Percentiles rank a stretch among this genome's conserved stretches.
Conservation (phyloP, 1,284 basidiomycete genomes). For the Cutaneotrichosporon sp. region DNA sequence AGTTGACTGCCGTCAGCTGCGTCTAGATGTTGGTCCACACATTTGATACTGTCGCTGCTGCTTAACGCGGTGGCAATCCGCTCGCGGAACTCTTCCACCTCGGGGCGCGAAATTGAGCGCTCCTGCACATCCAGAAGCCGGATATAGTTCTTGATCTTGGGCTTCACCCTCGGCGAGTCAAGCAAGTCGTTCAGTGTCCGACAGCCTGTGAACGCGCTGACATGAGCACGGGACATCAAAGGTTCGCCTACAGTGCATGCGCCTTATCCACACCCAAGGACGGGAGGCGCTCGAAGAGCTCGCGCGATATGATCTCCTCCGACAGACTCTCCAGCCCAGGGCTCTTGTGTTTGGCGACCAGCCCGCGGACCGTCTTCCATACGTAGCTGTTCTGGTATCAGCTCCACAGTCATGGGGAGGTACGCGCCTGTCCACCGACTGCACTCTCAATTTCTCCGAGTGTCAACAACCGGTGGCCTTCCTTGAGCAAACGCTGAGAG, state of each 20-base stretch:
- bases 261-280: not conserved
- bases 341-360: not conserved
- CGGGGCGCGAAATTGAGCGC: not conserved
- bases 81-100: slow-evolving; percentile 2
- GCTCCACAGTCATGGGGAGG: not conserved
- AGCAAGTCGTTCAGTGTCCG: not conserved
- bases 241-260: not conserved
- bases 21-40: no score
- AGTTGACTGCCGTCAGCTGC: not conserved
- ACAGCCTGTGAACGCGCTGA: not conserved
- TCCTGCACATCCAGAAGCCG: not conserved
- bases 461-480: not conserved
- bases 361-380: slow-evolving; percentile 1
- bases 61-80: not conserved
- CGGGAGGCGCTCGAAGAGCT: not conserved
- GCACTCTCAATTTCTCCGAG: not conserved
- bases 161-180: not conserved
- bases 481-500: not conserved
- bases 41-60: no score
- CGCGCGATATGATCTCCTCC: not conserved
- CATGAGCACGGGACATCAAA: not conserved
- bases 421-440: not conserved
- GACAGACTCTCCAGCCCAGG: not conserved
- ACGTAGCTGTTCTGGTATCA: not conserved
- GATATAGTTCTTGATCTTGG: not conserved